Evolutionary conservation across 1,284 basidiomycete genomes (phyloP), one percentile per base, ranked within the genome.

Genomic region (Puccinia novopanici): DNA sequence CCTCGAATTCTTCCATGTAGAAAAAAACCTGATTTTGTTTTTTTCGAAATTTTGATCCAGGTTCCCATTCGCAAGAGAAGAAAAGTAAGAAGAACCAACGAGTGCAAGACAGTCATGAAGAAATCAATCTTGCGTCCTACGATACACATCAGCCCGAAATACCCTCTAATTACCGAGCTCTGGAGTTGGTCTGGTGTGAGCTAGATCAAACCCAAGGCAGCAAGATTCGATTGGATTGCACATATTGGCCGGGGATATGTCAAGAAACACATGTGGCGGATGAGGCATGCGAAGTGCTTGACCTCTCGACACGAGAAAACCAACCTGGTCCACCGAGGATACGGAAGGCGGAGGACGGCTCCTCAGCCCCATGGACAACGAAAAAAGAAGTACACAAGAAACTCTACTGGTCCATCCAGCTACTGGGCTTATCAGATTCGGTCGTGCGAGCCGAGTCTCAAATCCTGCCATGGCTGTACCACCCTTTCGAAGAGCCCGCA

Each of bases 161-260:
- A 2, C 0, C 17, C 13, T 72, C 67, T 10, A 72, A 72, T 30
- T 79, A 61, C 68, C n/a, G 77, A n/a, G 30, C 48, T 9, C 50
- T 61, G 10, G 77, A 79, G 68, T 54, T 79, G 13, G 55, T 79
- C 57, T 79, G 77, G 77, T 79, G 77, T 50, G 45, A 79, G 37
- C 30, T 79, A 13, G 54, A 68, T 59, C n/a, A n/a, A n/a, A 55
- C 52, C 27, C 24, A 48, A 34, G 37, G 54, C 13, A 13, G 17
- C 1, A 67, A 54, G 17, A 30, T 48, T 27, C 40, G 45, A 1
- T 50, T 79, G 27, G 77, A 79, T 59, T n/a, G n/a, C 37, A 75
- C 85, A 34, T 90, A 90, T 82, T 93, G 92, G 92, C 92, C 92
- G 0, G 91, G 88, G 1, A 83, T 92, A 24, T 88, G 93, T 13